Evolutionary conservation across 345 rosid species (phyloP), one percentile per base, ranked within the genome.

Genomic region (Eutrema heterophyllum): DNA sequence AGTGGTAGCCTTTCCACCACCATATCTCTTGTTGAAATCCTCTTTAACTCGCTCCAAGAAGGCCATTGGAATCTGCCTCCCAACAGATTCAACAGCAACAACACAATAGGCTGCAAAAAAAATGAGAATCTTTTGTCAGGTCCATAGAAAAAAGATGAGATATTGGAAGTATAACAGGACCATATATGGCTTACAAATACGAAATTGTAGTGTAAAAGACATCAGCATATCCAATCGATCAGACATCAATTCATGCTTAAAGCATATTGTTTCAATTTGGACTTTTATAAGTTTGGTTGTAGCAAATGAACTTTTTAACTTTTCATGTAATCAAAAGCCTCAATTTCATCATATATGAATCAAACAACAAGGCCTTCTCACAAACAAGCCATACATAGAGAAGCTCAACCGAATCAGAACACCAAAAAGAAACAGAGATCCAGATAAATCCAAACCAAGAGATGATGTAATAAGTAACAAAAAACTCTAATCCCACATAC

Each of bases 61-160:
- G 15, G 92, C 98, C 81, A 94, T 94, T 30, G 98, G 91, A 80
- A 92, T 75, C 82, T 91, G 89, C 43, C 93, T 88, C 55, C 96
- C 97, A 62, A 89, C 96, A 74, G 97, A 77, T 73, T 92, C 97
- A 79, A 81, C 80, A 7, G 98, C 98, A 67, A 94, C 98, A 57
- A 94, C 91, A 53, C 96, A 94, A 79, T 86, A 91, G 32, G 95
- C 98, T 94, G 78, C 84, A 80, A 64, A 70, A 53, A 32, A 44
- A 51, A 50, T 14, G 66, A 45, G 2, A 15, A 14, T 5, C 11
- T 41, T 21, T 51, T 24, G 0, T 57, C 72, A 57, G 26, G 10
- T 73, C 36, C 66, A 64, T 36, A 27, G 8, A 12, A 18, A 55
- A 29, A 38, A n/a, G 0, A 49, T 50, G 26, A 46, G 52, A 16